Percentiles rank a stretch among this genome's conserved stretches.
Conservation (phyloP, 2,329 filamentous ascomycete genomes). For the Gaeumannomyces sp. region DNA sequence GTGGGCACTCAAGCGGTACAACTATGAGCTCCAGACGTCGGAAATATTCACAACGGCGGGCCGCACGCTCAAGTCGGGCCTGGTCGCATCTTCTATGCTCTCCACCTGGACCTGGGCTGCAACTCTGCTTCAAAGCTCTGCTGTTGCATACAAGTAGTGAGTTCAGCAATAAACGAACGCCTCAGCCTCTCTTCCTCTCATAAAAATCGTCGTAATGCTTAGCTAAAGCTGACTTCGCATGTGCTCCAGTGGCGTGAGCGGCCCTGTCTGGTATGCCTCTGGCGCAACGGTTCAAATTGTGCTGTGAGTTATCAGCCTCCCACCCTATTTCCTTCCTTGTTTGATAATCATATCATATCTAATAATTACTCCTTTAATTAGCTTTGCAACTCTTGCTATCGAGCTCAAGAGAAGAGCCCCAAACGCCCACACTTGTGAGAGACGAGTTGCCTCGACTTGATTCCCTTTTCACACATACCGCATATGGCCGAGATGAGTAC, state of each 20-base stretch:
- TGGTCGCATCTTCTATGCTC: conserved; percentile 82
- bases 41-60: conserved; percentile 92
- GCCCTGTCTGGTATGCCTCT: conserved; percentile 39
- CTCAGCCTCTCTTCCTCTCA: not conserved
- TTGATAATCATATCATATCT: too few relatives aligned
- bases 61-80: conserved; percentile 79
- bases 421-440: conserved; percentile 60
- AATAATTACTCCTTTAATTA: too few relatives aligned
- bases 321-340: not conserved
- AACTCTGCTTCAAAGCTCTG: conserved; percentile 69
- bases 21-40: conserved; percentile 70
- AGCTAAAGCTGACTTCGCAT: not conserved
- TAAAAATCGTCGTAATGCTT: too few relatives aligned
- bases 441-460: too few relatives aligned
- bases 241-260: not conserved
- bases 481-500: too few relatives aligned
- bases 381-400: conserved; percentile 81
- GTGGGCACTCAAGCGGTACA: conserved; percentile 24
- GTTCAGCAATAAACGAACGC: not conserved
- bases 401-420: conserved; percentile 81
- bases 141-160: conserved; percentile 60
- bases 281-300: conserved; percentile 83
- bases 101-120: conserved; percentile 92
- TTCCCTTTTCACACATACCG: too few relatives aligned
- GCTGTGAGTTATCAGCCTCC: conserved; percentile 30